Percentiles rank a stretch among this genome's conserved stretches.
These are phyloP conservation scores for Rhizopus stolonifer DNA, from an alignment of 371 early-diverging fungal genomes.

Conservation along the genomic window DNA sequence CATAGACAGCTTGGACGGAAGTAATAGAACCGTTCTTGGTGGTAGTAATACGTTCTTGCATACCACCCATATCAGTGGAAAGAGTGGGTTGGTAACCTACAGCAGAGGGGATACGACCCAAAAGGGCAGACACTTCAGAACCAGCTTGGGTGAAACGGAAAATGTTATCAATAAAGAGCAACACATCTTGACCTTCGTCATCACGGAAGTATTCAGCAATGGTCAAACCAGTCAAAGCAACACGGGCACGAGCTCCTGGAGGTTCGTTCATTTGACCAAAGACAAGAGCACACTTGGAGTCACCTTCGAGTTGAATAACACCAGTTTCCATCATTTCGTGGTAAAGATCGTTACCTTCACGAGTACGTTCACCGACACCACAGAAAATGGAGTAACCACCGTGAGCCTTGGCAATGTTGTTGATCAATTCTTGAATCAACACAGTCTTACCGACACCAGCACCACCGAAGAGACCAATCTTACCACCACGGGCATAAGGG, in stretches of 20 bases:
- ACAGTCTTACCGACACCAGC: conserved; percentile 99
- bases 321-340: conserved; percentile 95
- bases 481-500: conserved; percentile 96
- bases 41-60: conserved; percentile 99
- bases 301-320: conserved; percentile 91
- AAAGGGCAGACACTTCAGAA: conserved; percentile 94
- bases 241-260: conserved; percentile 97
- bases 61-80: conserved; percentile 94
- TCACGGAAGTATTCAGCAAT: conserved; percentile 99
- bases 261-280: conserved; percentile 99
- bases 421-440: conserved; percentile 95
- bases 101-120: conserved; percentile 98
- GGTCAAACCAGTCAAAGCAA: conserved; percentile 96
- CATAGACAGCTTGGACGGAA: conserved; percentile 97
- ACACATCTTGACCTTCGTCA: conserved; percentile 98
- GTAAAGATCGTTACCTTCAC: conserved; percentile 98
- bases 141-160: conserved; percentile 96
- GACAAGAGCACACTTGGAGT: conserved; percentile 92
- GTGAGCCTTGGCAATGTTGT: conserved; percentile 96
- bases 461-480: conserved; percentile 98
- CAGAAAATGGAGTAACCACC: conserved; percentile 97
- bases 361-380: conserved; percentile 96
- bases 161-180: conserved; percentile 99
- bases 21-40: conserved; percentile 99
- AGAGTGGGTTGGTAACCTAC: conserved; percentile 99